Evolutionary conservation across 148 eudicot genomes (phyloP).

Genomic region (Salicornia ramosissima): DNA sequence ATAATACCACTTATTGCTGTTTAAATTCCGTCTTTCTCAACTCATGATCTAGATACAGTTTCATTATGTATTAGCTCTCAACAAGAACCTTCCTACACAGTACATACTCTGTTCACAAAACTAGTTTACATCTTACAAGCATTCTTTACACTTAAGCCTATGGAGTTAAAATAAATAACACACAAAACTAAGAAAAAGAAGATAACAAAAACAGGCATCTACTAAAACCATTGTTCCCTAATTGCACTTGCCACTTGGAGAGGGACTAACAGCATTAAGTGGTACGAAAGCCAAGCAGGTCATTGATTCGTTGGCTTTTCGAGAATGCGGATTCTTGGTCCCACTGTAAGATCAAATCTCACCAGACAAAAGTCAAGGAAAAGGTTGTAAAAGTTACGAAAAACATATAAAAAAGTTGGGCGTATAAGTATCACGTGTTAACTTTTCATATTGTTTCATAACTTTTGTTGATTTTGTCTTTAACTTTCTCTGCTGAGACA

Average conservation of each 20-base stretch:
- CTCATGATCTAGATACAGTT: slow-evolving; percentile 25
- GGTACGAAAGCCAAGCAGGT: neutral
- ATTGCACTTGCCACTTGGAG: slow-evolving; percentile 8
- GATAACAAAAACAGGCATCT: neutral
- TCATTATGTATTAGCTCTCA: slow-evolving; percentile 16
- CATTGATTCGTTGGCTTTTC: neutral
- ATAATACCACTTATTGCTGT: neutral
- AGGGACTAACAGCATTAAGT: neutral
- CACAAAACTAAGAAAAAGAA: slow-evolving; percentile 1
- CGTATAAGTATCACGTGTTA: too few relatives aligned
- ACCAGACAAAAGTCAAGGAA: too few relatives aligned
- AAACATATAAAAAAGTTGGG: too few relatives aligned
- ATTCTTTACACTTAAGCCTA: slow-evolving; percentile 22
- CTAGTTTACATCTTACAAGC: slow-evolving; percentile 21
- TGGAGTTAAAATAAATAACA: slow-evolving; percentile 5
- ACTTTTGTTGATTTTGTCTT: too few relatives aligned
- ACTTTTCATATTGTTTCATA: too few relatives aligned
- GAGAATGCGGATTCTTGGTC: too few relatives aligned
- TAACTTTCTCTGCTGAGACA: too few relatives aligned
- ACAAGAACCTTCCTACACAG: slow-evolving; percentile 18
- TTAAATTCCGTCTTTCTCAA: slow-evolving; percentile 1
- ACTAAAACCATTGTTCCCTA: neutral
- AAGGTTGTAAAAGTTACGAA: too few relatives aligned
- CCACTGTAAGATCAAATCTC: too few relatives aligned
- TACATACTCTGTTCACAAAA: slow-evolving; percentile 3